Percentiles rank a stretch among this genome's conserved stretches.
Evolutionary conservation across 805 yeast species (phyloP).

Genomic region (baker's yeast (Saccharomyces cerevisiae)): DNA sequence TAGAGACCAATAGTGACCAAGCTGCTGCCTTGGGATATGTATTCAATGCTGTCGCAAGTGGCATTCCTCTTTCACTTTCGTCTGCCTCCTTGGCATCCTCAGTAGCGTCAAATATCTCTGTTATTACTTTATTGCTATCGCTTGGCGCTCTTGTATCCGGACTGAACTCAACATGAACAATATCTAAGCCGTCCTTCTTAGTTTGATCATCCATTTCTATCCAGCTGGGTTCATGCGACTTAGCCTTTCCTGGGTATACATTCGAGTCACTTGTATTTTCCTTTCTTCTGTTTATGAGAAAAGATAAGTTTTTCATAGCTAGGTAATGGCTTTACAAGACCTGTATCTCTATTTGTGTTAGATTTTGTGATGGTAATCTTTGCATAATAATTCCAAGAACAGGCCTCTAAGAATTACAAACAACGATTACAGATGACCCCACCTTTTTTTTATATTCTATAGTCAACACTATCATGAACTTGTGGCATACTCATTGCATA

Average conservation of each 20-base stretch:
- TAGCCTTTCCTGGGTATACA: not conserved
- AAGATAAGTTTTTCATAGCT: not conserved
- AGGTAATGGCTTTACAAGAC: too few species aligned
- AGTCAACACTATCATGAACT: too few species aligned
- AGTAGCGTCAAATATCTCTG: constrained; percentile 3
- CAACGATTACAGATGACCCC: too few species aligned
- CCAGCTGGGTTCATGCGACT: not conserved
- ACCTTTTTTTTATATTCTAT: too few species aligned
- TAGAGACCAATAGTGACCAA: constrained; percentile 40
- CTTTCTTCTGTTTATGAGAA: not conserved
- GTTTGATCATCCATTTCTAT: not conserved
- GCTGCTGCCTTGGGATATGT: constrained; percentile 39
- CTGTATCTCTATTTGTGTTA: too few species aligned
- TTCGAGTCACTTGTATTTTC: not conserved
- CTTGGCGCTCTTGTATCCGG: not conserved
- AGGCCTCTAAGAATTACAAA: too few species aligned
- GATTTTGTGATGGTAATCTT: too few species aligned
- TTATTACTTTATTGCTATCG: constrained; percentile 1
- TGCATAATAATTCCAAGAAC: too few species aligned
- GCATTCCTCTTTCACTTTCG: constrained; percentile 23
- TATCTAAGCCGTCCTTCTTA: constrained; percentile 2
- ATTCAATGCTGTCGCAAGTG: constrained; percentile 31
- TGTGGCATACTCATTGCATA: too few species aligned
- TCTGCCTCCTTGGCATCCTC: constrained; percentile 14
- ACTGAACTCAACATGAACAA: constrained; percentile 8